Evolutionary conservation across 2,329 filamentous ascomycete species (phyloP).

Genomic region (Xylaria sp.): DNA sequence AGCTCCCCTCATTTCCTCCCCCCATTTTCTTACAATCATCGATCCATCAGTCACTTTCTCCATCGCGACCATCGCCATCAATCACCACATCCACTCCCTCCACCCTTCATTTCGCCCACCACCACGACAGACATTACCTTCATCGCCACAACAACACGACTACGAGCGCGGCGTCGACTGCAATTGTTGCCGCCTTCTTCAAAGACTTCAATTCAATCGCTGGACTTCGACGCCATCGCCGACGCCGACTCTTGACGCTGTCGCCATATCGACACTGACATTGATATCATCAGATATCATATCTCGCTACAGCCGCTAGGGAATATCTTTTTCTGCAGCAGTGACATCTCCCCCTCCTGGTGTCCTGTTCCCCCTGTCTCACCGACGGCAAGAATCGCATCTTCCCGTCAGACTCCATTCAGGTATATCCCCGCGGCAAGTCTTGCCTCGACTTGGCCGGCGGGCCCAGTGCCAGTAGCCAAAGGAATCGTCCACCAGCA

Average conservation of each 20-base stretch:
- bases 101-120: neutral
- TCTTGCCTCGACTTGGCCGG: constrained; percentile 20
- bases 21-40: constrained; percentile 1
- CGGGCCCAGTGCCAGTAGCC: constrained; percentile 23
- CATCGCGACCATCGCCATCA: constrained; percentile 1
- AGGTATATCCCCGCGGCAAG: constrained; percentile 17
- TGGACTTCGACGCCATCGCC: neutral
- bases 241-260: neutral
- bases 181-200: neutral
- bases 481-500: constrained; percentile 4
- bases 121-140: neutral
- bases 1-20: constrained; percentile 15
- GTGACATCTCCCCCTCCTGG: neutral
- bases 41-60: constrained; percentile 4
- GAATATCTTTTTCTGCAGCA: neutral
- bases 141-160: neutral
- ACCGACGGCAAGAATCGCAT: neutral
- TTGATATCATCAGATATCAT: too few species aligned
- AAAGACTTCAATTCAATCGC: neutral
- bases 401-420: neutral
- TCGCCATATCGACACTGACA: neutral
- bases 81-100: neutral
- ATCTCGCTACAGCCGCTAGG: neutral
- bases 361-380: neutral
- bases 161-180: neutral